These are phyloP conservation scores for Ophiostoma ips DNA, from an alignment of 2,329 filamentous ascomycete genomes.

Conservation along the genomic window DNA sequence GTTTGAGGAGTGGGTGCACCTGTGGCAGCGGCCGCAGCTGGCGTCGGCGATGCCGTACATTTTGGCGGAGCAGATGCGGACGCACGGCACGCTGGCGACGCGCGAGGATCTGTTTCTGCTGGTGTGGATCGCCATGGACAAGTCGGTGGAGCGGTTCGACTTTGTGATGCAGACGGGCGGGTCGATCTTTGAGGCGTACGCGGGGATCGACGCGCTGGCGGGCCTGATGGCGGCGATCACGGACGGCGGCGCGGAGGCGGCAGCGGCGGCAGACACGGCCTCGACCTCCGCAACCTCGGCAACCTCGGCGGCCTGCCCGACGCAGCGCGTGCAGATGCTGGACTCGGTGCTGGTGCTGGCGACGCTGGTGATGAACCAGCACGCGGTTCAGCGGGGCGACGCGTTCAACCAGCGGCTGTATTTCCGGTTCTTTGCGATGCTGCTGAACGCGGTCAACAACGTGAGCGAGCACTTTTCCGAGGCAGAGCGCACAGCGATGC, in stretches of 20 bases:
- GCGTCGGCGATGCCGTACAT: constrained; percentile 57
- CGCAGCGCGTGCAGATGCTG: constrained; percentile 55
- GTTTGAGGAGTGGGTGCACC: constrained; percentile 86
- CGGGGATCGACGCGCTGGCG: constrained; percentile 64
- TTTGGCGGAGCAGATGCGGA: constrained; percentile 76
- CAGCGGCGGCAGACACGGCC: constrained; percentile 22
- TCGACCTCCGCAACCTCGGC: too few relatives aligned
- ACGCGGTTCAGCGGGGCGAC: constrained; percentile 68
- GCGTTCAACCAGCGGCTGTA: constrained; percentile 80
- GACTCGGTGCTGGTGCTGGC: constrained; percentile 67
- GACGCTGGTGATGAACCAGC: constrained; percentile 69
- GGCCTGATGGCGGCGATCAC: constrained; percentile 67
- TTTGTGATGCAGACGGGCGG: constrained; percentile 48
- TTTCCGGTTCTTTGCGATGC: constrained; percentile 72
- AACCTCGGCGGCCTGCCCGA: constrained; percentile 16
- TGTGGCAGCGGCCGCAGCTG: constrained; percentile 63
- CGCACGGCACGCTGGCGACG: constrained; percentile 55
- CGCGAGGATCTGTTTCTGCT: constrained; percentile 70
- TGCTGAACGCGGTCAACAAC: constrained; percentile 43
- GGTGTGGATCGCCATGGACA: constrained; percentile 66
- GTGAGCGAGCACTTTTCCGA: constrained; percentile 44
- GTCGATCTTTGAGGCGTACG: constrained; percentile 41
- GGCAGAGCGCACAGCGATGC: constrained; percentile 52
- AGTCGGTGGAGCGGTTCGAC: constrained; percentile 66
- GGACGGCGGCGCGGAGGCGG: constrained; percentile 27